A percentile compares a stretch with the other conserved stretches of the same genome.
These are phyloP conservation scores for Suillus subluteus DNA, from an alignment of 768 basidiomycete genomes.

Conservation along the genomic window DNA sequence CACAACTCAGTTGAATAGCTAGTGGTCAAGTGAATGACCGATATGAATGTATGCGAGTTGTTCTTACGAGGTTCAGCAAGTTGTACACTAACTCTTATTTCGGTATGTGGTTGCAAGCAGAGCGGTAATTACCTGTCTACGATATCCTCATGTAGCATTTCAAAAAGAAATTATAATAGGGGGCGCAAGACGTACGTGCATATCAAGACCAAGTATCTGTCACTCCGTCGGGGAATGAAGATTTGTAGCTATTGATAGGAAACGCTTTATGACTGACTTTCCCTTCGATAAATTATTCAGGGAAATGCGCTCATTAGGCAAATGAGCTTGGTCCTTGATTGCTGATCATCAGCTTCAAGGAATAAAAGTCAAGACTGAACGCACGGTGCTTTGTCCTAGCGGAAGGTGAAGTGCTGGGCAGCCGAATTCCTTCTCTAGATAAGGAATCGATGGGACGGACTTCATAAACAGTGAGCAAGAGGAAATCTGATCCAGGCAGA, in stretches of 20 bases:
- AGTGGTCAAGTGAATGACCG: background rate
- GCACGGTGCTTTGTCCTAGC: conserved; percentile 87
- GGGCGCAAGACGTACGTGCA: background rate
- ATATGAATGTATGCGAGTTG: background rate
- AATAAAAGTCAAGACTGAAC: conserved; percentile 27
- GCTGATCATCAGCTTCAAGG: background rate
- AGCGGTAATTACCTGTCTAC: background rate
- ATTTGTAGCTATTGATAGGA: conserved; percentile 45
- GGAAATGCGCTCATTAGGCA: conserved; percentile 92
- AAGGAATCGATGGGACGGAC: conserved; percentile 95
- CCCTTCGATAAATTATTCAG: conserved; percentile 79
- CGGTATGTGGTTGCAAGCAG: background rate
- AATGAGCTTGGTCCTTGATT: conserved; percentile 83
- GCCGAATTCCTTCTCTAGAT: conserved; percentile 87
- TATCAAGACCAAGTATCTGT: background rate
- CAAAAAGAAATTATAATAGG: background rate
- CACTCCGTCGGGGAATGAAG: background rate
- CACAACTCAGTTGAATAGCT: background rate
- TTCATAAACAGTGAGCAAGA: conserved; percentile 32
- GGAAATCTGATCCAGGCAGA: background rate
- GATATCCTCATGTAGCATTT: background rate
- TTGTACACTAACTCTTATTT: background rate
- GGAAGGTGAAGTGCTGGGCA: conserved; percentile 93
- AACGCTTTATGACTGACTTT: conserved; percentile 76
- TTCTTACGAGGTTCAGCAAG: background rate